Evolutionary conservation across 1,139 yeast genomes (phyloP).

Genomic region (Pichia norvegensis): DNA sequence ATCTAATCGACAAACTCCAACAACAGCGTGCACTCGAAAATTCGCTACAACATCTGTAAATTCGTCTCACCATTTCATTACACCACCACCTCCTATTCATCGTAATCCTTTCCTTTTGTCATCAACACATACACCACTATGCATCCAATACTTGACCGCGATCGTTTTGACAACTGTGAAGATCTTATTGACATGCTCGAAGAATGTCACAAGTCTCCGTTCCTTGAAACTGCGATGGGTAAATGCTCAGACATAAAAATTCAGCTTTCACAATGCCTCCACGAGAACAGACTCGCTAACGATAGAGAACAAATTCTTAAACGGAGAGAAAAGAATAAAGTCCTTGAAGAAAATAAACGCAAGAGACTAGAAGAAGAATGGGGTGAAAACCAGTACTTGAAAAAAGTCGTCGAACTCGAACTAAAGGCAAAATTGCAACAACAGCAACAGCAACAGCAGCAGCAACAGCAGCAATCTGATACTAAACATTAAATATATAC

Average conservation of each 20-base stretch:
- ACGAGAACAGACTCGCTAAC: conserved; percentile 63
- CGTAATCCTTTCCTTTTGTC: background rate
- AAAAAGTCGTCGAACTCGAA: conserved; percentile 52
- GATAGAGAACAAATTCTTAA: conserved; percentile 55
- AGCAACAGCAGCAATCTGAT: background rate
- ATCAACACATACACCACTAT: conserved; percentile 13
- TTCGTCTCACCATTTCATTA: background rate
- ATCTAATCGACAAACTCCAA: background rate
- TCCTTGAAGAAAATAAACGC: conserved; percentile 49
- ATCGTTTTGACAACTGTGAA: conserved; percentile 43
- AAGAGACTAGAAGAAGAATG: conserved; percentile 66
- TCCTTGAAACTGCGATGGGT: conserved; percentile 70
- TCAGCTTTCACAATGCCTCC: conserved; percentile 70
- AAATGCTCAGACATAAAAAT: conserved; percentile 80
- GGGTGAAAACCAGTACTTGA: conserved; percentile 69
- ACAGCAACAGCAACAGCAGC: conserved; percentile 13
- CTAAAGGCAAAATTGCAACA: conserved; percentile 7
- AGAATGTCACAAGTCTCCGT: conserved; percentile 74
- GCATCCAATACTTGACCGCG: conserved; percentile 30
- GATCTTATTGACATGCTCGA: conserved; percentile 82
- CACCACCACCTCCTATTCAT: background rate
- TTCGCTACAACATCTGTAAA: background rate
- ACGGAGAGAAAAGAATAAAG: conserved; percentile 50
- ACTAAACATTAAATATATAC: background rate
- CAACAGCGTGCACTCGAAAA: background rate